These are phyloP conservation scores for Hemileia vastatrix DNA, from an alignment of 1,284 basidiomycete species.

Conservation along the genomic window DNA sequence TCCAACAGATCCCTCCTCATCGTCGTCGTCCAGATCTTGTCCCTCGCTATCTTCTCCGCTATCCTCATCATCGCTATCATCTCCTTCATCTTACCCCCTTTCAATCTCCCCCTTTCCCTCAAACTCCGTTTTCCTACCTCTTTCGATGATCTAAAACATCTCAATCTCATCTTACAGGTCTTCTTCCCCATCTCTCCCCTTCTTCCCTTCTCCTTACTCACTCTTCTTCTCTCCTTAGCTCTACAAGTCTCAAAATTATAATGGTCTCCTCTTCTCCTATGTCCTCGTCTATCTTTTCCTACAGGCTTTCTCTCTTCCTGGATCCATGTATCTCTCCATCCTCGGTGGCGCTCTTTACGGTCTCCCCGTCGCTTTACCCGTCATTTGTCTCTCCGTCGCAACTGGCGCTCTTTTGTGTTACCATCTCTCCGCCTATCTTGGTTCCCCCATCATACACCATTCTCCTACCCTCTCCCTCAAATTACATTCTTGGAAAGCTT, in stretches of 20 bases:
- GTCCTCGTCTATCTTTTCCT: constrained; percentile 73
- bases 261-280: constrained; percentile 44
- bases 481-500: constrained; percentile 2
- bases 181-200: neutral
- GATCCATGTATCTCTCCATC: constrained; percentile 96
- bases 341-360: constrained; percentile 94
- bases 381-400: constrained; percentile 87
- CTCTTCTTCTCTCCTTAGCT: constrained; percentile 28
- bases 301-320: constrained; percentile 91
- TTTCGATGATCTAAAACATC: constrained; percentile 45
- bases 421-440: constrained; percentile 75
- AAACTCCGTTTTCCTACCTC: constrained; percentile 43
- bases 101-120: neutral
- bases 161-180: constrained; percentile 42
- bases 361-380: constrained; percentile 70
- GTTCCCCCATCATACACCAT: constrained; percentile 72
- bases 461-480: constrained; percentile 38
- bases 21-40: neutral
- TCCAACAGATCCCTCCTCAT: neutral
- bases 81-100: constrained; percentile 19
- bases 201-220: neutral
- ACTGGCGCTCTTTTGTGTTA: constrained; percentile 88
- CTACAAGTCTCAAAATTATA: constrained; percentile 45
- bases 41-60: constrained; percentile 22
- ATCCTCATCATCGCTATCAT: constrained; percentile 48